Base-by-base conservation (phyloP, 2,329 filamentous ascomycete genomes). In the Alternaria incomplexa region DNA sequence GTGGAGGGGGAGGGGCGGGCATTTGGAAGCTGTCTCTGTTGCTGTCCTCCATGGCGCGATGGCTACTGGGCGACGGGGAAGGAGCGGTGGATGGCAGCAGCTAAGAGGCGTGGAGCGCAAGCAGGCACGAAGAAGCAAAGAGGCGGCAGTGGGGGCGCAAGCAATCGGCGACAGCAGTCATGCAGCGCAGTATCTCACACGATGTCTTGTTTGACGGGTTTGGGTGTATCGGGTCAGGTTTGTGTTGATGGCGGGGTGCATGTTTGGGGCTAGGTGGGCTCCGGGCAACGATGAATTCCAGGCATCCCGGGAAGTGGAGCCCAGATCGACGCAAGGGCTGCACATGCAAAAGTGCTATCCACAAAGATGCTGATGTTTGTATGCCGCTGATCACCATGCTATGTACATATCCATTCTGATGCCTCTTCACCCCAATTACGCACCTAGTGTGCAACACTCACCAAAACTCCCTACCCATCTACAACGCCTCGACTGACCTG, bases 1-100 rank as follows among this genome's bases (percentile, higher is more conserved):
- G 81, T 57, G 82, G 81, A 46, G 85, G 85, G 23, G 85, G 84
- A 28, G 84, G 83, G 6, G 81, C 79, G 56, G 81, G 80, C 10
- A 82, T 62, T 63, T 79, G 68, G 64, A 77, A 77, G 65, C 63
- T 69, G 46, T 72, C 69, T 58, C 73, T 62, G 61, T 65, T 65
- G 61, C 58, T 26, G 54, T 74, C 71, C 55, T 70, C 73, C 74
- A 79, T 79, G 57, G 51, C 68, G 40, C 15, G 36, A 40, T 40
- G 47, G 43, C 53, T 25, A 55, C 46, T 17, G 36, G 15, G 54
- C 46, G 57, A 40, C 36, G 20, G 58, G 58, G 64, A 71, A 72
- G 66, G 69, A 63, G 70, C 67, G 63, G 61, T 51, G 61, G 68
- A 68, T 50, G 44, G 68, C 69, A 52, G 43, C 56, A 47, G 55